These are phyloP conservation scores for Petasospora fabianii DNA, from an alignment of 1,139 yeast genomes.

Conservation along the genomic window DNA sequence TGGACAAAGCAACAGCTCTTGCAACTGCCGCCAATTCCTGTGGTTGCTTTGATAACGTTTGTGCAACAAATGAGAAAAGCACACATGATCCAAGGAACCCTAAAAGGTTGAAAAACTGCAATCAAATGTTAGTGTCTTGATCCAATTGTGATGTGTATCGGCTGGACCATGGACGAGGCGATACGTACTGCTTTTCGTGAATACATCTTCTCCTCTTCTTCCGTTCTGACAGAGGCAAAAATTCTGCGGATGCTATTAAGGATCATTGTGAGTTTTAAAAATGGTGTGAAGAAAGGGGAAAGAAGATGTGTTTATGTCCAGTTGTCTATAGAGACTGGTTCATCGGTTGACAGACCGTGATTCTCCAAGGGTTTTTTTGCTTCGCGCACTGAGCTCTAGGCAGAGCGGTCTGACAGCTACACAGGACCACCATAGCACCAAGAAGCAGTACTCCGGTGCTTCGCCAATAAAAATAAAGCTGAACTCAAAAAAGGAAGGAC, in stretches of 20 bases:
- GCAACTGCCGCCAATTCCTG: slow-evolving; percentile 23
- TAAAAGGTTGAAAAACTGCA: slow-evolving; percentile 63
- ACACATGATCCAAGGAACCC: slow-evolving; percentile 84
- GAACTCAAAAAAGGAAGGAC: slow-evolving; percentile 11
- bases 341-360: no score
- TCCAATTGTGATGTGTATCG: background rate
- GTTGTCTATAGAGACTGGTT: no score
- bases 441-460: no score
- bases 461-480: background rate
- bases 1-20: slow-evolving; percentile 20
- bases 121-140: slow-evolving; percentile 1
- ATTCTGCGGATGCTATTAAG: slow-evolving; percentile 69
- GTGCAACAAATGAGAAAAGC: slow-evolving; percentile 76
- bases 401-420: no score
- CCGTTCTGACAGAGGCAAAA: slow-evolving; percentile 79
- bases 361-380: no score
- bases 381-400: no score
- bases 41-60: slow-evolving; percentile 42
- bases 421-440: no score
- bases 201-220: slow-evolving; percentile 75
- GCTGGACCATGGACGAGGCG: background rate
- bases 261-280: slow-evolving; percentile 36
- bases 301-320: no score
- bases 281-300: no score
- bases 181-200: slow-evolving; percentile 63